A percentile compares a stretch with the other conserved stretches of the same genome.
These are phyloP conservation scores for Xylaria sp. DNA, from an alignment of 2,329 filamentous ascomycete genomes.

Conservation along the genomic window DNA sequence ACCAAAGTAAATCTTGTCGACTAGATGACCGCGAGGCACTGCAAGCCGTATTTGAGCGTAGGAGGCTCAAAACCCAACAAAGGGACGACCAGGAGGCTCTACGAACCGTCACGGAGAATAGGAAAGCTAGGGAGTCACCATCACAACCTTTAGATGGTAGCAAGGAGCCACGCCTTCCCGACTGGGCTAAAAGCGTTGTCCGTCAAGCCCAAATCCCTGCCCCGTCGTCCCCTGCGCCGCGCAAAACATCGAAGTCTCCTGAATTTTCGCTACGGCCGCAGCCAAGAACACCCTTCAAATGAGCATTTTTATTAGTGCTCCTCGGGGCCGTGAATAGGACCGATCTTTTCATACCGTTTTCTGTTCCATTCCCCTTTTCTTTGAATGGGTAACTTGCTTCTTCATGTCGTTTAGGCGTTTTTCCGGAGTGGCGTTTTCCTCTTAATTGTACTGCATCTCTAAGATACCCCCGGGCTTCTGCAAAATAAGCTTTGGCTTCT, in stretches of 20 bases:
- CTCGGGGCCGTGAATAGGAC: neutral
- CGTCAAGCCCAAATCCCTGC: slow-evolving; percentile 38
- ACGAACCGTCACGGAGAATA: slow-evolving; percentile 38
- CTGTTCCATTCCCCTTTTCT: neutral
- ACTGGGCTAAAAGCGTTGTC: slow-evolving; percentile 46
- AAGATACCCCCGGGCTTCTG: slow-evolving; percentile 42
- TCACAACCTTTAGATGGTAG: slow-evolving; percentile 21
- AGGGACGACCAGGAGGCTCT: slow-evolving; percentile 37
- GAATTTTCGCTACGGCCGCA: slow-evolving; percentile 27
- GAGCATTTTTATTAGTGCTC: slow-evolving; percentile 8
- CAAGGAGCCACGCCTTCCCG: slow-evolving; percentile 43
- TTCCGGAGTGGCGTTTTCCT: slow-evolving; percentile 23
- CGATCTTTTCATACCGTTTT: neutral
- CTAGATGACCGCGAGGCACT: slow-evolving; percentile 44
- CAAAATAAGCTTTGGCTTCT: slow-evolving; percentile 24
- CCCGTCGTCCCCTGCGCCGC: slow-evolving; percentile 33
- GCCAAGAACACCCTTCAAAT: slow-evolving; percentile 42
- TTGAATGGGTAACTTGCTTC: slow-evolving; percentile 8
- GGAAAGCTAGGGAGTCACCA: slow-evolving; percentile 39
- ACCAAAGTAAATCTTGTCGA: slow-evolving; percentile 42
- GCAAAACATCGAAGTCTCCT: slow-evolving; percentile 22
- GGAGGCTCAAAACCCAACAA: slow-evolving; percentile 34
- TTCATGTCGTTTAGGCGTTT: slow-evolving; percentile 23
- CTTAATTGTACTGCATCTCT: slow-evolving; percentile 23
- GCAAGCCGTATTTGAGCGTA: slow-evolving; percentile 38